Conservation (phyloP, 257 asterid species). For the Cinchona pubescens region DNA sequence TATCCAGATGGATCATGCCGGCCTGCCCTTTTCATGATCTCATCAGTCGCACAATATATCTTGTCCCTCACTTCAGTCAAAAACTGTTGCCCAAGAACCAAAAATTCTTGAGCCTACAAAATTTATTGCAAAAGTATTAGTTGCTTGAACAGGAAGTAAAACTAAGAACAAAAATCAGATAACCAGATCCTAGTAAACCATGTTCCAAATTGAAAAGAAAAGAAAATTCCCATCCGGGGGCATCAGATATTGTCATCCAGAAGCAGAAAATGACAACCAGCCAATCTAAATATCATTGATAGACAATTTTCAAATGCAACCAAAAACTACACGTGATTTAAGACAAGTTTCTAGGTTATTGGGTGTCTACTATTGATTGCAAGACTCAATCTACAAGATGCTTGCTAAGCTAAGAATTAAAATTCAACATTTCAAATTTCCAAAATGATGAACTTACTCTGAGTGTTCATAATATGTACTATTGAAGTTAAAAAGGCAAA, state of each 20-base stretch:
- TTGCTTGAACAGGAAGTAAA: not conserved
- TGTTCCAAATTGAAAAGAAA: too few species aligned
- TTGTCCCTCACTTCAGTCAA: slow-evolving; percentile 79
- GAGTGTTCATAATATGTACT: too few species aligned
- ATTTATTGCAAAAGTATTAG: slow-evolving; percentile 25
- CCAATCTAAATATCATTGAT: too few species aligned
- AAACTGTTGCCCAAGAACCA: slow-evolving; percentile 77
- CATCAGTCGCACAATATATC: slow-evolving; percentile 78
- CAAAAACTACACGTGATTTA: not conserved
- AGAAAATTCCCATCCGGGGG: too few species aligned
- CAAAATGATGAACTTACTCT: not conserved
- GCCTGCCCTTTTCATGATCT: slow-evolving; percentile 67
- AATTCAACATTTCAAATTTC: not conserved
- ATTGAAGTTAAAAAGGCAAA: not conserved
- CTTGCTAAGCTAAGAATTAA: too few species aligned
- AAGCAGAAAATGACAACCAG: not conserved
- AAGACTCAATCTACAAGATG: not conserved
- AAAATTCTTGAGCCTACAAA: slow-evolving; percentile 76
- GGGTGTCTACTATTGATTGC: too few species aligned
- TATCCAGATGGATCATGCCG: slow-evolving; percentile 75
- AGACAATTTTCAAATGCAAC: not conserved
- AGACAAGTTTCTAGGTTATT: not conserved
- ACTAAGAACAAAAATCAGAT: not conserved
- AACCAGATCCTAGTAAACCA: too few species aligned
- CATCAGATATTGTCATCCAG: too few species aligned